phyloP scores from a whole-genome alignment of 495 filamentous ascomycete species.

The Gamarada debralockiae region DNA sequence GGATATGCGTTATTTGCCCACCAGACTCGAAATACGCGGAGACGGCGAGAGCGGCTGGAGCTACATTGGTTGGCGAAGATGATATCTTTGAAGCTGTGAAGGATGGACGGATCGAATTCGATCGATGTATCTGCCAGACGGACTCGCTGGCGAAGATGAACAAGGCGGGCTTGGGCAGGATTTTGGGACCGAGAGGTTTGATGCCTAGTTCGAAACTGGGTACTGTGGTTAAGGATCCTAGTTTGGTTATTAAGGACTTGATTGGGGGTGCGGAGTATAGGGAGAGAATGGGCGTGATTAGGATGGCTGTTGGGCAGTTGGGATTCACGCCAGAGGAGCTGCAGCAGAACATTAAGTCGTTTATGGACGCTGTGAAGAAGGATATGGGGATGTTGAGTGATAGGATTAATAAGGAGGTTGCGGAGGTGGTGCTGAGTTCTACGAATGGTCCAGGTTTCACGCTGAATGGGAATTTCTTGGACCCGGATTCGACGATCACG shows the following conservation, averaged over 20 bases:
- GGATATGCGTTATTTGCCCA: slow-evolving; percentile 84
- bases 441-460: slow-evolving; percentile 83
- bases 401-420: slow-evolving; percentile 70
- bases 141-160: slow-evolving; percentile 68
- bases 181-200: slow-evolving; percentile 82
- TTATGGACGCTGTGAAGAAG: slow-evolving; percentile 73
- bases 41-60: slow-evolving; percentile 71
- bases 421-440: slow-evolving; percentile 93
- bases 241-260: slow-evolving; percentile 65
- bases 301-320: slow-evolving; percentile 87
- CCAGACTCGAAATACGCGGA: slow-evolving; percentile 63
- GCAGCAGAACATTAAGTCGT: slow-evolving; percentile 75
- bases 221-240: slow-evolving; percentile 80
- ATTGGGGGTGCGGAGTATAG: slow-evolving; percentile 82
- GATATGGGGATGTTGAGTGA: slow-evolving; percentile 69
- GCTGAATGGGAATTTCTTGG: slow-evolving; percentile 71
- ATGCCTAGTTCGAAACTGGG: slow-evolving; percentile 89
- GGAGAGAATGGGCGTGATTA: slow-evolving; percentile 77
- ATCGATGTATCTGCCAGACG: slow-evolving; percentile 80
- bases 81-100: slow-evolving; percentile 78
- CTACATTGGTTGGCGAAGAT: slow-evolving; percentile 78
- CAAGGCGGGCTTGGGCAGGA: slow-evolving; percentile 71
- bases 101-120: slow-evolving; percentile 74
- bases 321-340: slow-evolving; percentile 85
- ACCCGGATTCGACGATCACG: slow-evolving; percentile 49